phyloP scores from a whole-genome alignment of 306 rosid species.

The Gleditsia sinensis region DNA sequence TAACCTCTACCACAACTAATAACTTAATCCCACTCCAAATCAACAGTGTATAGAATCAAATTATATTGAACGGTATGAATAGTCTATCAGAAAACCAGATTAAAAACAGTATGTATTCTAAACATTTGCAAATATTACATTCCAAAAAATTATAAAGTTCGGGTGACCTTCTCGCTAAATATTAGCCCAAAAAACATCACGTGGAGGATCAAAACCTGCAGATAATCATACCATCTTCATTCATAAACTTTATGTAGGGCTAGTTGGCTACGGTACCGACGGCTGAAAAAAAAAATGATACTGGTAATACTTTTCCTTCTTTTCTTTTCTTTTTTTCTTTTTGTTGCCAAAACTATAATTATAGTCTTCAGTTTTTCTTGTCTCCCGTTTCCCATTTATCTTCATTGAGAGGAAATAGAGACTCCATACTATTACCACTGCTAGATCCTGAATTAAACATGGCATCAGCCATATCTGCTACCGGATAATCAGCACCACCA shows the following conservation, averaged over 20 bases:
- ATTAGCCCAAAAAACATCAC: not conserved
- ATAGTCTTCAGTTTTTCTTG: constrained; percentile 25
- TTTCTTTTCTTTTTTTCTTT: too few species aligned
- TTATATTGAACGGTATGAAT: not conserved
- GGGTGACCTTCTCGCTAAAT: not conserved
- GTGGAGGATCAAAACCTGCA: not conserved
- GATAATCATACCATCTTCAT: too few species aligned
- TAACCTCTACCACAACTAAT: too few species aligned
- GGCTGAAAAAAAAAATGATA: not conserved
- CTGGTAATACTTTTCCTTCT: not conserved
- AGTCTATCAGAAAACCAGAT: not conserved
- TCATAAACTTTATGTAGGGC: not conserved
- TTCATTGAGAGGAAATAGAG: constrained; percentile 44
- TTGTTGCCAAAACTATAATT: not conserved
- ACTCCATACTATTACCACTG: constrained; percentile 61
- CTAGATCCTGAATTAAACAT: constrained; percentile 71
- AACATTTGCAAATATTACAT: not conserved
- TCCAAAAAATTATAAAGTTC: not conserved
- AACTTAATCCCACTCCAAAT: not conserved
- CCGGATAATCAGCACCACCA: constrained; percentile 41
- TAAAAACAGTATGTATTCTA: not conserved
- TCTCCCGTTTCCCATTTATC: constrained; percentile 42
- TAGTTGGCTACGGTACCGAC: too few species aligned
- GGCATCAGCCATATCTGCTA: constrained; percentile 60
- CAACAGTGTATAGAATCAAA: not conserved